A percentile compares a stretch with the other conserved stretches of the same genome.
Evolutionary conservation across 2,329 filamentous ascomycete species (phyloP).

Genomic region (Diaporthe destruens): DNA sequence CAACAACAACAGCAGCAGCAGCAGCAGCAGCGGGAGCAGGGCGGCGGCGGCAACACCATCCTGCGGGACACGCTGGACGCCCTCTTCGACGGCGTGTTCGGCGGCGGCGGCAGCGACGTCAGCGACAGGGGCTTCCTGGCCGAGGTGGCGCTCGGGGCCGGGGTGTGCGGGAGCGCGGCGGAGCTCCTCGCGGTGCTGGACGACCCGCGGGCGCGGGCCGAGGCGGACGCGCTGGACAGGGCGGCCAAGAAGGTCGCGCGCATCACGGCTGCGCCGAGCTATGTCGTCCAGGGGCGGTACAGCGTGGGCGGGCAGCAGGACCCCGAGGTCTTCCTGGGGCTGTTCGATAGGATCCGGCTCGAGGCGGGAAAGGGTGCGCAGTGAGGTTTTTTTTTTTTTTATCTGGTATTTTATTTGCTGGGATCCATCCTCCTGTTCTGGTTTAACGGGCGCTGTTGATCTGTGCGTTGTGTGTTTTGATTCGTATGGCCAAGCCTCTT

Average conservation of each 20-base stretch:
- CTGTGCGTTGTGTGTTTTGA: background rate
- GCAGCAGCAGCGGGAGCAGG: too few species aligned
- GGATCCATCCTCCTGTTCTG: background rate
- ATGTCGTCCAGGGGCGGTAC: conserved; percentile 76
- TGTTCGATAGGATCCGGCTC: conserved; percentile 71
- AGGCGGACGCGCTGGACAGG: conserved; percentile 49
- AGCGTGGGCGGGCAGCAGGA: conserved; percentile 80
- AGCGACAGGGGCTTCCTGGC: conserved; percentile 56
- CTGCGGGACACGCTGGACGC: conserved; percentile 53
- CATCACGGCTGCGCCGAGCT: conserved; percentile 79
- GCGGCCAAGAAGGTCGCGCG: conserved; percentile 48
- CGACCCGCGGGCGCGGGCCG: conserved; percentile 45
- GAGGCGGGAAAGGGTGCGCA: conserved; percentile 14
- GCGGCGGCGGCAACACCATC: background rate
- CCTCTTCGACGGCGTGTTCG: conserved; percentile 59
- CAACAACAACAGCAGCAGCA: conserved; percentile 16
- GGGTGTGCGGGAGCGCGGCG: conserved; percentile 46
- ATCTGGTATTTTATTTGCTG: background rate
- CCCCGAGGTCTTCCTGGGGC: conserved; percentile 71
- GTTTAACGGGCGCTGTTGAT: background rate
- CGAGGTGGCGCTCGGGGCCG: conserved; percentile 49
- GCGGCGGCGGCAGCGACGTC: conserved; percentile 55
- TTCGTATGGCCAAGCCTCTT: background rate
- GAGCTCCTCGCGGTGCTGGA: conserved; percentile 47
- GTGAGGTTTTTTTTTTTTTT: background rate